Evolutionary conservation across 2,329 filamentous ascomycete genomes (phyloP).

Genomic region (Aspergillus amoenus): DNA sequence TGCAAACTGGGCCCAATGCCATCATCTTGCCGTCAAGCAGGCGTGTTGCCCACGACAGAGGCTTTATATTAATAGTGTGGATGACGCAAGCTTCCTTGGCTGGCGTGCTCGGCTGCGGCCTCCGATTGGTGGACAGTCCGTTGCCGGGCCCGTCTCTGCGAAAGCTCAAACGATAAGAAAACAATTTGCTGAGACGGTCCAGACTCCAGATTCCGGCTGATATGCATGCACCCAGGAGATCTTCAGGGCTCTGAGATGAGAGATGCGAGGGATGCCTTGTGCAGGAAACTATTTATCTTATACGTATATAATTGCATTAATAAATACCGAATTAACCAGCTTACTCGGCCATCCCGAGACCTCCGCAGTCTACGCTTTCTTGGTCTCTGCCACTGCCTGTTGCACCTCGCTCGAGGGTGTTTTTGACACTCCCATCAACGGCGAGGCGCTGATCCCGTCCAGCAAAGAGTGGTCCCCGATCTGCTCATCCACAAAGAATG

Average conservation of each 20-base stretch:
- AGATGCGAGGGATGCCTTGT: not conserved
- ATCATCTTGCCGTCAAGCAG: not conserved
- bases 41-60: not conserved
- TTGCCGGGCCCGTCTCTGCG: not conserved
- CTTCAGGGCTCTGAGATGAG: not conserved
- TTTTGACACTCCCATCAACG: constrained; percentile 16
- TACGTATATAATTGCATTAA: not conserved
- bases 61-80: constrained; percentile 10
- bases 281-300: not conserved
- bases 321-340: not conserved
- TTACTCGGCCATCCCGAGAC: not conserved
- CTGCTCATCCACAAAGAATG: constrained; percentile 59
- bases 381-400: constrained; percentile 8
- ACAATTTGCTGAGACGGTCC: not conserved
- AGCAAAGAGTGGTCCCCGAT: constrained; percentile 53
- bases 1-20: not conserved
- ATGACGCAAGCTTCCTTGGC: constrained; percentile 24
- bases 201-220: not conserved
- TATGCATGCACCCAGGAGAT: not conserved
- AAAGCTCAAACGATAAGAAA: constrained; percentile 2
- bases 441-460: constrained; percentile 16
- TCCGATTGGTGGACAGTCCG: constrained; percentile 15
- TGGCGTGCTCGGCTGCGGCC: not conserved
- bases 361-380: not conserved
- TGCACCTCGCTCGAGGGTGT: constrained; percentile 13